Evolutionary conservation across 2,329 filamentous ascomycete species (phyloP), one percentile per base, ranked within the genome.

Genomic region (Fusarium concolor): DNA sequence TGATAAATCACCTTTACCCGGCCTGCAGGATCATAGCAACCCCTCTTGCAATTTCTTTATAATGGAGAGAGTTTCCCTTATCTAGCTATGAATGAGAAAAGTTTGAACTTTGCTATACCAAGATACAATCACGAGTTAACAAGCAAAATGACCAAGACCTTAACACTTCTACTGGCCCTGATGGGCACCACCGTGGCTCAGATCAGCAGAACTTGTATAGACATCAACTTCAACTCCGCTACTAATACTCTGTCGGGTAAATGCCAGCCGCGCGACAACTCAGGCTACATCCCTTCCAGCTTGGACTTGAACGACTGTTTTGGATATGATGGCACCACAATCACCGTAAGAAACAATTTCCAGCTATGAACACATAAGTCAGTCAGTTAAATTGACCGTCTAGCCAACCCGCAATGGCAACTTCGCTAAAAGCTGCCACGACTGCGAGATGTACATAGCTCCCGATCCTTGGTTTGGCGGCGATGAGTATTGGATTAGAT

Each of bases 221-320:
- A 63, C 3, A 57, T 63, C 1, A 14, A 4, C 5, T 63, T 63
- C 17, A 29, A 63, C 10, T 8, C 50, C 0, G 38, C 29, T 5
- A 63, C 58, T 6, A 49, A 57, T 6, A 15, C 14, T 0, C 10
- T 63, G 0, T 63, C 60, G 4, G 38, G 43, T 2, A 20, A 28
- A 4, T 63, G 60, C 1, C 50, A 43, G 12, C 60, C 58, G 1
- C 29, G 49, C 1, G 60, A 63, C 1, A 56, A 63, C n/a, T 63
- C 60, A 1, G 60, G 37, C 26, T 38, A 63, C 58, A 18, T 49
- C 2, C 43, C 42, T 0, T 39, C 60, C 1, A 7, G 20, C 2
- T 2, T 63, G 9, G 43, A 63, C 7, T 58, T 63, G 2, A 44
- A 63, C 10, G 24, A n/a, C 1, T 63, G 60, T 10, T 63, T 63